These are phyloP conservation scores for Pythium sp. DNA, from an alignment of 352 stramenopile species.

Conservation along the genomic window DNA sequence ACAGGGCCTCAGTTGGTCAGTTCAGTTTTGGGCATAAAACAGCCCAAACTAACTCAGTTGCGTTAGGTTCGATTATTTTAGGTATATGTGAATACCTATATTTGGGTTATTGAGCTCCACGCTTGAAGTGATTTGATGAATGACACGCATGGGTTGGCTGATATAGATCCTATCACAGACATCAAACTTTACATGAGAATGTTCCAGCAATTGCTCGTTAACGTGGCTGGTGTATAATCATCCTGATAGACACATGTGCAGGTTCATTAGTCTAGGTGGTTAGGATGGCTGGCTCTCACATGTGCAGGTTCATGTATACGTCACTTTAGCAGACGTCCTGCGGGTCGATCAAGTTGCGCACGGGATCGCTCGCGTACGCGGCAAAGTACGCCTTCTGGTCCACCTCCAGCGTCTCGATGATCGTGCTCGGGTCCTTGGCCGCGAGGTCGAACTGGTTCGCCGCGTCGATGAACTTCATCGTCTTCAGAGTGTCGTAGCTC, in stretches of 20 bases:
- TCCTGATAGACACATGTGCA: neutral
- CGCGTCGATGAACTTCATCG: conserved; percentile 37
- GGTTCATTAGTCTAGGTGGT: too few relatives aligned
- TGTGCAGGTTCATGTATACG: neutral
- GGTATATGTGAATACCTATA: neutral
- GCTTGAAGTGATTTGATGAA: neutral
- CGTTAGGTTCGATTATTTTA: neutral
- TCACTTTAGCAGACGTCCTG: conserved; percentile 7
- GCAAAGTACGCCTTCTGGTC: conserved; percentile 18
- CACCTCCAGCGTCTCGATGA: conserved; percentile 29
- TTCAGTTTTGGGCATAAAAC: neutral
- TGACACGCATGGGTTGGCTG: neutral
- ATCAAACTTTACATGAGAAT: neutral
- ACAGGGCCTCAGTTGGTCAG: neutral
- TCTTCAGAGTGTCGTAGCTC: conserved; percentile 31
- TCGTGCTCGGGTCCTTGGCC: conserved; percentile 16
- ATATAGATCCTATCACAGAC: neutral
- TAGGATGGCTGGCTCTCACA: too few relatives aligned
- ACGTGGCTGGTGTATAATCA: neutral
- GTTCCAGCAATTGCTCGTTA: neutral
- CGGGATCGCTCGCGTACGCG: conserved; percentile 7
- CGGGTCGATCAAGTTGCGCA: conserved; percentile 4
- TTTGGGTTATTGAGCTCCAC: neutral
- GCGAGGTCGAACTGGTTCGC: conserved; percentile 30
- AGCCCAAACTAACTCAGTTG: neutral